These are phyloP conservation scores for Penicillium sp. DNA, from an alignment of 2,329 filamentous ascomycete species.

Conservation along the genomic window DNA sequence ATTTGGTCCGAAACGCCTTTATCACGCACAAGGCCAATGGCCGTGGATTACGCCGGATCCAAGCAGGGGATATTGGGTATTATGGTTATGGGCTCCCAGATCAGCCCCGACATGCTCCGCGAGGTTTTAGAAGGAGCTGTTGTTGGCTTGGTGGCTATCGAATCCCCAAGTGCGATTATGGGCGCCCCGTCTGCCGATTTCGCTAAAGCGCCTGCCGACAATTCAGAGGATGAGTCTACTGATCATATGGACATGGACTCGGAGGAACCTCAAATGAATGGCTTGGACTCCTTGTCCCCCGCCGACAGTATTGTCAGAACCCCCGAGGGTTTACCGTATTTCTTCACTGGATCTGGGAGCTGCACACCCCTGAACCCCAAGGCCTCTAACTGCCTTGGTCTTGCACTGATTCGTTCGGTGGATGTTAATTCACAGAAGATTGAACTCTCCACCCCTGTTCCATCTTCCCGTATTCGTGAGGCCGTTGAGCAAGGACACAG, in stretches of 20 bases:
- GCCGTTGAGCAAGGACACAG: constrained; percentile 37
- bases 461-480: constrained; percentile 28
- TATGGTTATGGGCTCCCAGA: constrained; percentile 53
- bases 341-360: constrained; percentile 45
- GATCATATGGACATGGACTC: constrained; percentile 23
- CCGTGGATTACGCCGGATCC: constrained; percentile 50
- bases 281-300: not conserved
- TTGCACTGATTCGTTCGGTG: constrained; percentile 48
- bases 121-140: constrained; percentile 56
- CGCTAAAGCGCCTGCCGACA: not conserved
- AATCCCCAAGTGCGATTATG: constrained; percentile 39
- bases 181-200: constrained; percentile 1
- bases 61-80: constrained; percentile 51
- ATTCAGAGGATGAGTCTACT: constrained; percentile 9
- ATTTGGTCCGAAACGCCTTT: constrained; percentile 52
- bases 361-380: constrained; percentile 49
- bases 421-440: constrained; percentile 41
- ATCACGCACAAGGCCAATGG: constrained; percentile 47
- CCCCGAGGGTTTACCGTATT: constrained; percentile 52
- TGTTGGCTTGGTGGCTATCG: constrained; percentile 54
- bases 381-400: constrained; percentile 51
- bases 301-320: constrained; percentile 42
- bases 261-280: constrained; percentile 3
- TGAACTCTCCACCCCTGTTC: constrained; percentile 53
- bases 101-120: constrained; percentile 48